Conservation (phyloP, 352 stramenopile genomes). For the Phytophthora niederhauseri region DNA sequence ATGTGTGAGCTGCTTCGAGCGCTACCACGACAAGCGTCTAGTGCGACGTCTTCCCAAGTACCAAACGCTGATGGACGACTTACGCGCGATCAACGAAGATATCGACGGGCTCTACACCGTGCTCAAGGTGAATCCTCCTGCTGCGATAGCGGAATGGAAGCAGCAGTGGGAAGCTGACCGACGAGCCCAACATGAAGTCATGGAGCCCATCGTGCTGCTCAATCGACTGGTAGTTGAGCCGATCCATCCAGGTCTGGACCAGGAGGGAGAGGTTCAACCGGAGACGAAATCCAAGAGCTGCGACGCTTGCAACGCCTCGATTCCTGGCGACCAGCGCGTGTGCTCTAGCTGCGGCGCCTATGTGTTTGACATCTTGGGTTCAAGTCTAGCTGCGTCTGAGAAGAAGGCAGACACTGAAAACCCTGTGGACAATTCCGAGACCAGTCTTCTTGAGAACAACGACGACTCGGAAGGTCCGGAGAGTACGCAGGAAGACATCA, state of each 20-base stretch:
- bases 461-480: background rate
- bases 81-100: constrained; percentile 1
- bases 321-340: background rate
- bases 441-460: background rate
- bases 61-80: constrained; percentile 6
- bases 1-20: background rate
- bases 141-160: background rate
- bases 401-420: background rate
- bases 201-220: constrained; percentile 4
- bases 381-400: background rate
- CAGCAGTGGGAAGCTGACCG: constrained; percentile 3
- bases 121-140: background rate
- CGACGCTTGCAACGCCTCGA: constrained; percentile 1
- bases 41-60: constrained; percentile 1
- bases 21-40: constrained; percentile 7
- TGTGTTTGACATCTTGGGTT: background rate
- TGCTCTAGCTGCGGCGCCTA: background rate
- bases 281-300: background rate
- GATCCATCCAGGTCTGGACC: background rate
- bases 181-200: constrained; percentile 6
- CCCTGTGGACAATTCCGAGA: background rate
- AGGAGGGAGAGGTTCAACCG: background rate
- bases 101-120: background rate
- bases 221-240: background rate
- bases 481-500: constrained; percentile 1